Evolutionary conservation across 805 yeast genomes (phyloP).

Genomic region (Phaffomyces opuntiae): DNA sequence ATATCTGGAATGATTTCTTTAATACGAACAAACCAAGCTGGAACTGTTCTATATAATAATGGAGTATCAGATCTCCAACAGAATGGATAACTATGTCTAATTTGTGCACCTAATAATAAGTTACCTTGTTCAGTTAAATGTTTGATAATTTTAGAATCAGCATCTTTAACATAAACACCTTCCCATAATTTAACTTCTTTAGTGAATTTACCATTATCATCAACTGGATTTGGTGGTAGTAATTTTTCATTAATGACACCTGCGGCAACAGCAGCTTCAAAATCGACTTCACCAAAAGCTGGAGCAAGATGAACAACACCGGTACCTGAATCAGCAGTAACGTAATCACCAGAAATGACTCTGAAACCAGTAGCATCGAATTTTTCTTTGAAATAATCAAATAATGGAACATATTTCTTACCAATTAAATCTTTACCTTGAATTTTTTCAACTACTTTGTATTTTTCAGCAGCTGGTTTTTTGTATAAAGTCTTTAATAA

Average conservation of each 20-base stretch:
- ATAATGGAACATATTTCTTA: conserved; percentile 73
- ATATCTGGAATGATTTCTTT: conserved; percentile 82
- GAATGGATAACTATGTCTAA: conserved; percentile 96
- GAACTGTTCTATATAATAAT: conserved; percentile 89
- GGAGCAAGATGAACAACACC: conserved; percentile 99
- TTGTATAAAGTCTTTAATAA: conserved; percentile 82
- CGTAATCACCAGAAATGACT: conserved; percentile 78
- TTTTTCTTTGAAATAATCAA: conserved; percentile 68
- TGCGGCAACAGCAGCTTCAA: conserved; percentile 63
- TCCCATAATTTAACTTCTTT: conserved; percentile 63
- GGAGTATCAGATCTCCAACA: conserved; percentile 99
- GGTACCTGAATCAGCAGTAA: conserved; percentile 92
- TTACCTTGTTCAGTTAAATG: conserved; percentile 71
- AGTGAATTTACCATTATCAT: conserved; percentile 86
- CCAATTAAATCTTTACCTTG: conserved; percentile 79
- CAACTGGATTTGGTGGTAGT: conserved; percentile 89
- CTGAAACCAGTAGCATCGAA: conserved; percentile 75
- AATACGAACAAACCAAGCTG: conserved; percentile 97
- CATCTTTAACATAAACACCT: conserved; percentile 90
- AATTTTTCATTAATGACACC: conserved; percentile 68
- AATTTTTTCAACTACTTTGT: conserved; percentile 71
- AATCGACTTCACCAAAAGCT: conserved; percentile 99
- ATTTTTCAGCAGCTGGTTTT: conserved; percentile 89
- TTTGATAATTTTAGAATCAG: conserved; percentile 87
- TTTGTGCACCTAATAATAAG: conserved; percentile 69